A percentile compares a stretch with the other conserved stretches of the same genome.
Evolutionary conservation across 192 early-diverging fungal species (phyloP).

Genomic region (Mortierella claussenii): DNA sequence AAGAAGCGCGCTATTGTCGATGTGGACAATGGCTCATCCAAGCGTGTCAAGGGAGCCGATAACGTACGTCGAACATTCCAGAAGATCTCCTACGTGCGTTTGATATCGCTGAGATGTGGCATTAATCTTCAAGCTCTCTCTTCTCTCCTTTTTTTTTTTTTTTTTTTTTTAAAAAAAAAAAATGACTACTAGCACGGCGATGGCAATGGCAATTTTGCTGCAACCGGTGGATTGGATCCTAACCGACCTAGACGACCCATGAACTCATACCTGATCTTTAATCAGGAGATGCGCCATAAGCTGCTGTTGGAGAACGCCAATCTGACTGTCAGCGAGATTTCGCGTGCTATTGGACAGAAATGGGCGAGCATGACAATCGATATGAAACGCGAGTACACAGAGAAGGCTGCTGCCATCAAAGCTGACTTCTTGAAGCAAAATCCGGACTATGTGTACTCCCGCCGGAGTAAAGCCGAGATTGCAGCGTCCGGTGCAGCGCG

Average conservation of each 20-base stretch:
- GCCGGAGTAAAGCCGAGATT: constrained; percentile 68
- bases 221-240: constrained; percentile 38
- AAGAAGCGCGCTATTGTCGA: constrained; percentile 44
- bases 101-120: no score
- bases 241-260: constrained; percentile 67
- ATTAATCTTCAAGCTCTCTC: no score
- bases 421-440: constrained; percentile 60
- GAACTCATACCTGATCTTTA: constrained; percentile 71
- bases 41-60: constrained; percentile 26
- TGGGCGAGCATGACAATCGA: constrained; percentile 59
- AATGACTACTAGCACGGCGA: constrained; percentile 20
- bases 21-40: constrained; percentile 29
- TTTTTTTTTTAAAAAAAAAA: background rate
- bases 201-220: background rate
- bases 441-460: constrained; percentile 67
- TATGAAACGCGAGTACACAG: constrained; percentile 57
- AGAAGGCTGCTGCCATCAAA: constrained; percentile 59
- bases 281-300: constrained; percentile 67
- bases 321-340: constrained; percentile 67
- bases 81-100: no score
- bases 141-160: constrained; percentile 2
- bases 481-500: constrained; percentile 57
- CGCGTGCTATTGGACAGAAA: constrained; percentile 62
- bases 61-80: no score
- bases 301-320: constrained; percentile 65